These are phyloP conservation scores for Phytopythium mirpurense DNA, from an alignment of 352 stramenopile species.

Conservation along the genomic window DNA sequence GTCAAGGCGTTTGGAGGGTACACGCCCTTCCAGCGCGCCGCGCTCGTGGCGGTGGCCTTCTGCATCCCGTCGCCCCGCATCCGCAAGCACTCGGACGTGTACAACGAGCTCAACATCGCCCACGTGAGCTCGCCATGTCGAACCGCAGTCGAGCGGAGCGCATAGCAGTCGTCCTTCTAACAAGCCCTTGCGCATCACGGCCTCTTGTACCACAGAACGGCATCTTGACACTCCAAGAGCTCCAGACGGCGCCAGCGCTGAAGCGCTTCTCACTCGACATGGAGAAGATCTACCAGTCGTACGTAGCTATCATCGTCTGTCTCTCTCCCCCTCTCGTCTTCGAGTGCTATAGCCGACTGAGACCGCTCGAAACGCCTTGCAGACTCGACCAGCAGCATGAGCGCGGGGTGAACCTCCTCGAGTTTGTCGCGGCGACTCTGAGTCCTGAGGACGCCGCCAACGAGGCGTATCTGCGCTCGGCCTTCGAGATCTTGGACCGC, in stretches of 20 bases:
- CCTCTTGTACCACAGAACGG: conserved; percentile 33
- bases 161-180: not conserved
- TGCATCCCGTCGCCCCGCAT: conserved; percentile 58
- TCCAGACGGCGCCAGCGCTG: conserved; percentile 38
- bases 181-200: not conserved
- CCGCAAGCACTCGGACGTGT: conserved; percentile 48
- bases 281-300: conserved; percentile 59
- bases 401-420: conserved; percentile 68
- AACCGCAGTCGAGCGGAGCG: not conserved
- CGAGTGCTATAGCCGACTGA: not conserved
- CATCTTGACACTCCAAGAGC: conserved; percentile 60
- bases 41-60: conserved; percentile 67
- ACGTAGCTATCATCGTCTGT: too few species aligned
- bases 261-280: conserved; percentile 62
- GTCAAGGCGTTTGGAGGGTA: conserved; percentile 69
- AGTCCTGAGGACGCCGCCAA: conserved; percentile 51
- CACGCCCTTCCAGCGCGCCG: conserved; percentile 49
- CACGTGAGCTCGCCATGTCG: conserved; percentile 29
- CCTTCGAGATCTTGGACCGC: conserved; percentile 62
- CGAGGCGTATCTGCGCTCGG: conserved; percentile 41
- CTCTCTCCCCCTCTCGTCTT: not conserved
- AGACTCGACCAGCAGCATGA: conserved; percentile 74
- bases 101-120: conserved; percentile 76
- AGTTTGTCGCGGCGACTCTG: conserved; percentile 74
- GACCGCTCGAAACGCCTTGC: not conserved